Evolutionary conservation across 768 basidiomycete genomes (phyloP).

Genomic region (Russula sp.): DNA sequence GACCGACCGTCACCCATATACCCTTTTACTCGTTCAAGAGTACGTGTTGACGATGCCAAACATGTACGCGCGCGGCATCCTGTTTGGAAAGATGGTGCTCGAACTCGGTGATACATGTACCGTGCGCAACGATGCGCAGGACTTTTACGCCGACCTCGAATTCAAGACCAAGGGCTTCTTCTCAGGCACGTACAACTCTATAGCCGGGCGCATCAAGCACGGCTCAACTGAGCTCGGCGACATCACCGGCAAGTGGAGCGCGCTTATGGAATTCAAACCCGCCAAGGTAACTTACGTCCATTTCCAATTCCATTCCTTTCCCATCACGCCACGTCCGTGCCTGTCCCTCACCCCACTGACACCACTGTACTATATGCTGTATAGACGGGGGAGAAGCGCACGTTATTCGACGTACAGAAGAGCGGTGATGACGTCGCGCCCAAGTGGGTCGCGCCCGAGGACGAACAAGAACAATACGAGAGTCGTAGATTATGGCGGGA

Average conservation of each 20-base stretch:
- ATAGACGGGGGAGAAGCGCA: constrained; percentile 65
- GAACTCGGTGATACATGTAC: constrained; percentile 90
- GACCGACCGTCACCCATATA: too few relatives aligned
- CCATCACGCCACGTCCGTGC: background rate
- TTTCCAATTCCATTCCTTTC: too few relatives aligned
- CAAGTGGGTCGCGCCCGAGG: constrained; percentile 82
- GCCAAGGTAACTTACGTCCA: constrained; percentile 47
- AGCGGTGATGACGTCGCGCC: constrained; percentile 72
- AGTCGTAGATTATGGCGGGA: constrained; percentile 73
- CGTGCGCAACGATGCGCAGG: constrained; percentile 78
- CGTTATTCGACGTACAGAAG: constrained; percentile 79
- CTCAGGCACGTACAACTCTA: constrained; percentile 91
- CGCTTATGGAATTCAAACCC: constrained; percentile 80
- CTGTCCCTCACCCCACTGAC: background rate
- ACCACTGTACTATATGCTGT: too few relatives aligned
- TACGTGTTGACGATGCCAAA: constrained; percentile 96
- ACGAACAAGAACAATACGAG: constrained; percentile 87
- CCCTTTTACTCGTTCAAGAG: constrained; percentile 47
- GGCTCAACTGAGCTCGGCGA: constrained; percentile 72
- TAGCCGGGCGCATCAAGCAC: constrained; percentile 74
- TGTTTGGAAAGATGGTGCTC: constrained; percentile 92
- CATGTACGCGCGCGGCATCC: constrained; percentile 88
- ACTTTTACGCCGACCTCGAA: constrained; percentile 76
- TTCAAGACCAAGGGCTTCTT: constrained; percentile 99
- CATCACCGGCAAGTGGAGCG: constrained; percentile 87